Base-by-base conservation (phyloP, 768 basidiomycete species). In the Termitomyces sp. region DNA sequence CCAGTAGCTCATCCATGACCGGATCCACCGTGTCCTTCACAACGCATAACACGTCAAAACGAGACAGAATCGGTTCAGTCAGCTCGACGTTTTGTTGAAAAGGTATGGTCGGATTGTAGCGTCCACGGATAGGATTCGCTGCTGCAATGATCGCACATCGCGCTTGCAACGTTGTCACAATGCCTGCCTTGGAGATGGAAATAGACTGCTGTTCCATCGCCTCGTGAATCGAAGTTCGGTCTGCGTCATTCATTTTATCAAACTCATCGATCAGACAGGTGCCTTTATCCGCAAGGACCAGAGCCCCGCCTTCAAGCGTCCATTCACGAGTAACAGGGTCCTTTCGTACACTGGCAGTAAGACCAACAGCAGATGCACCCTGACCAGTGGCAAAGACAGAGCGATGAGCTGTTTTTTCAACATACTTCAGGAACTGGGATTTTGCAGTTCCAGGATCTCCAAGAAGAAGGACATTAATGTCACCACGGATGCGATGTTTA, bases 161-260 rank as follows among this genome's bases (percentile, higher is more conserved):
- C 26, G 97, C 97, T 74, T 98, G 95, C 8, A 99, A 82, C 16
- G 92, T 91, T n/a, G 97, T 98, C 55, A 98, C 91, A 61, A 99
- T 99, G 44, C 97, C 97, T 16, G 97, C 97, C 69, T 99, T 99
- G 24, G 96, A 94, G 66, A 99, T 98, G 4, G 97, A 98, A 63
- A 99, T 99, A 13, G 93, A 90, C 71, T 98, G 97, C 74, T 99
- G 97, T 70, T 99, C 97, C 97, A 99, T 99, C 1, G 97, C 97
- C 71, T 99, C 97, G 77, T 98, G 97, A 66, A 99, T 98, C 4
- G 94, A 97, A 16, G 95, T 98, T 65, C 96, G 81, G 70, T 99
- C 96, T 16, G 92, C 83, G 66, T 98, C 97, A 73, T 98, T 98
- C 97, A 99, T 99, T 79, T 99, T 99, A 78, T 99, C 97, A 70